Conservation (phyloP, 805 yeast genomes). For the Diddensiella transvaalensis region DNA sequence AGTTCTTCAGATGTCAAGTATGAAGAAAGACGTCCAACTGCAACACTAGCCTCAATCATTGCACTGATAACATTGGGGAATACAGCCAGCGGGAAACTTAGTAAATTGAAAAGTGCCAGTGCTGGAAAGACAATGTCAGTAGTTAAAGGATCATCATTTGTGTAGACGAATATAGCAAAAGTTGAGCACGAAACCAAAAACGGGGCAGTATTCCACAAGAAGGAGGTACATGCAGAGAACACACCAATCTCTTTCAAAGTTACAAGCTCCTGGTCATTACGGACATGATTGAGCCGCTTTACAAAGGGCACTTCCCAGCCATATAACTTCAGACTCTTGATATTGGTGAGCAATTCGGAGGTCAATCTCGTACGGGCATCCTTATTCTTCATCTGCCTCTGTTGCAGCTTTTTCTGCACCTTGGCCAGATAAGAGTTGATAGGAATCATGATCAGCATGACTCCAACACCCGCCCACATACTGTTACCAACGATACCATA, state of each 20-base stretch:
- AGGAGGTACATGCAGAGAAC: conserved; percentile 82
- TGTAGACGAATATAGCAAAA: conserved; percentile 72
- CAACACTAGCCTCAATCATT: conserved; percentile 76
- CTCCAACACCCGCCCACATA: conserved; percentile 92
- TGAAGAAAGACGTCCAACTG: conserved; percentile 54
- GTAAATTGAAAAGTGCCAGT: conserved; percentile 60
- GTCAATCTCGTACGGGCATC: conserved; percentile 74
- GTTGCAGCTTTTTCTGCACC: conserved; percentile 56
- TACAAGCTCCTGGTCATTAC: conserved; percentile 59
- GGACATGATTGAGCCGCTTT: conserved; percentile 46
- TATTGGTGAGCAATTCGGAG: conserved; percentile 83
- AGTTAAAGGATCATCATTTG: conserved; percentile 64
- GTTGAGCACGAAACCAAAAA: conserved; percentile 89
- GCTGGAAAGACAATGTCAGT: conserved; percentile 84
- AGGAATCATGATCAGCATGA: conserved; percentile 73
- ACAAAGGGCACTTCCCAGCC: conserved; percentile 84
- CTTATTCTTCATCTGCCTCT: conserved; percentile 81
- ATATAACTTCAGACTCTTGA: conserved; percentile 79
- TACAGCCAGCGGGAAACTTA: conserved; percentile 87
- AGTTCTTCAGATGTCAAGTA: conserved; percentile 72
- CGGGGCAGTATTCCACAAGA: conserved; percentile 85
- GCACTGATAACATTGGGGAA: conserved; percentile 87
- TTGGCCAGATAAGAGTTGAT: conserved; percentile 51
- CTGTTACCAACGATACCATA: conserved; percentile 68
- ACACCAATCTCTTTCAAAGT: conserved; percentile 71